Percentiles rank a stretch among this genome's conserved stretches.
These are phyloP conservation scores for Ogataea zsoltii DNA, from an alignment of 805 yeast species.

Conservation along the genomic window DNA sequence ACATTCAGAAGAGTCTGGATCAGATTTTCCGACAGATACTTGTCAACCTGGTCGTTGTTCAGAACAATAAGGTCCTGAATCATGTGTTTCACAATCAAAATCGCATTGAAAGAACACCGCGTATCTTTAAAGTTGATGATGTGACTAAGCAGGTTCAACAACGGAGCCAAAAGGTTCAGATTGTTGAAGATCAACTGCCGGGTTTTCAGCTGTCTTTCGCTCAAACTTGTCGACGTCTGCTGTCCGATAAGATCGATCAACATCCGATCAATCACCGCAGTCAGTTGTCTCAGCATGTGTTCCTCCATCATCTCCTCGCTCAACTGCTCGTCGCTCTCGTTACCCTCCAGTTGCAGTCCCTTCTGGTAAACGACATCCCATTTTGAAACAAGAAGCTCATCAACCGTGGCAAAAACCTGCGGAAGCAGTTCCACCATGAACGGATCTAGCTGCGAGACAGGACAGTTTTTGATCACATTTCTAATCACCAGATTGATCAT, in stretches of 20 bases:
- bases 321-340: constrained; percentile 70
- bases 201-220: constrained; percentile 64
- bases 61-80: constrained; percentile 66
- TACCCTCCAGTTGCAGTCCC: constrained; percentile 56
- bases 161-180: constrained; percentile 71
- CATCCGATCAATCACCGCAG: constrained; percentile 86
- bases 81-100: constrained; percentile 74
- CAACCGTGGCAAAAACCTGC: constrained; percentile 68
- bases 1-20: constrained; percentile 69
- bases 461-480: constrained; percentile 86
- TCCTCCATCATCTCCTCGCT: constrained; percentile 99
- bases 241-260: constrained; percentile 88
- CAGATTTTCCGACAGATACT: constrained; percentile 61
- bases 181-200: constrained; percentile 66
- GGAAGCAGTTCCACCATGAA: constrained; percentile 83
- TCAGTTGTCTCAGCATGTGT: constrained; percentile 86
- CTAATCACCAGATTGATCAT: constrained; percentile 88
- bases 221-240: constrained; percentile 46
- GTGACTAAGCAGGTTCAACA: constrained; percentile 71
- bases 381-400: constrained; percentile 65
- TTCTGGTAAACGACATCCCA: constrained; percentile 72
- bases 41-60: constrained; percentile 71
- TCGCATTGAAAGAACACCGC: constrained; percentile 89
- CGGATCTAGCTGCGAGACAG: constrained; percentile 59
- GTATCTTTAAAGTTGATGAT: constrained; percentile 83